Evolutionary conservation across 2,329 filamentous ascomycete species (phyloP).

Genomic region (Fusarium hostae): DNA sequence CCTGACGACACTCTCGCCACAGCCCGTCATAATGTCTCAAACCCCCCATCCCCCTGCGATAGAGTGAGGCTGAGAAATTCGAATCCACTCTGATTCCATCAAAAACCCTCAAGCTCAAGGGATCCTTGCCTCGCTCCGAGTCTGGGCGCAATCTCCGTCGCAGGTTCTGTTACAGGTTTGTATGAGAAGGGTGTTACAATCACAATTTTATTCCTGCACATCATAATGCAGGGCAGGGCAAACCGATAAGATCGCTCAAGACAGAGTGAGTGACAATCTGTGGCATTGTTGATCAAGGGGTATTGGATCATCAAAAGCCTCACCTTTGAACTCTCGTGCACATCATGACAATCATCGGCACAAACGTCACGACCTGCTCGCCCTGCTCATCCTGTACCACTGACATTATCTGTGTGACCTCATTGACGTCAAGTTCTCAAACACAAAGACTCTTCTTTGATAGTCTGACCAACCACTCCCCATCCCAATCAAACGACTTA

Average conservation of each 20-base stretch:
- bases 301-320: slow-evolving; percentile 28
- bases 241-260: slow-evolving; percentile 8
- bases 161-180: slow-evolving; percentile 41
- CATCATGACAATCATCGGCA: slow-evolving; percentile 17
- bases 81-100: slow-evolving; percentile 17
- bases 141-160: slow-evolving; percentile 35
- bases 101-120: not conserved
- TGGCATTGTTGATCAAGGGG: slow-evolving; percentile 4
- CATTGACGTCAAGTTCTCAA: slow-evolving; percentile 12
- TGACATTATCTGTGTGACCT: slow-evolving; percentile 6
- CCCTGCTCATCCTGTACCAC: slow-evolving; percentile 6
- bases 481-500: slow-evolving; percentile 21
- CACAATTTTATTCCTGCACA: slow-evolving; percentile 14
- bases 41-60: slow-evolving; percentile 28
- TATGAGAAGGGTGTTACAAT: slow-evolving; percentile 23
- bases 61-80: slow-evolving; percentile 33
- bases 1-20: slow-evolving; percentile 33
- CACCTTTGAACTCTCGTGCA: not conserved
- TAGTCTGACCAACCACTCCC: slow-evolving; percentile 13
- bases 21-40: slow-evolving; percentile 18
- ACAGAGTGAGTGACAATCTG: not conserved
- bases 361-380: slow-evolving; percentile 9
- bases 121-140: slow-evolving; percentile 14
- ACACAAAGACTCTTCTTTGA: slow-evolving; percentile 6
- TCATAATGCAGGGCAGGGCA: slow-evolving; percentile 20